Conservation (phyloP, 352 stramenopile species). For the Phytophthora capsici region DNA sequence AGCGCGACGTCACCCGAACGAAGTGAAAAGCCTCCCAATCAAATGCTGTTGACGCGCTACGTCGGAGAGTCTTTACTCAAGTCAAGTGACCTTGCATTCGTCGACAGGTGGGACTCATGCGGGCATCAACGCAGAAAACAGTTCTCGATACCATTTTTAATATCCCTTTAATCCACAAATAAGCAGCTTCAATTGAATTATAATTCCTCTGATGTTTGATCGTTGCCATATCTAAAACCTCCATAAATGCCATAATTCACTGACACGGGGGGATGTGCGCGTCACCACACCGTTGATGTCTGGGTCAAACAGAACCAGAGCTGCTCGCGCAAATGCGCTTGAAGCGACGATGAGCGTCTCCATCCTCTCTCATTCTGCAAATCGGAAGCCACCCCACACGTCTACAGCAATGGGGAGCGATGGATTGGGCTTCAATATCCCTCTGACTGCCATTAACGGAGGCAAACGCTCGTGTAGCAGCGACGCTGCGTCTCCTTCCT, state of each 20-base stretch:
- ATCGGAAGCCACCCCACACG: constrained; percentile 1
- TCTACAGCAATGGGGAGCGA: constrained; percentile 12
- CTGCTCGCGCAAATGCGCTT: constrained; percentile 14
- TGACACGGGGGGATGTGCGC: constrained; percentile 13
- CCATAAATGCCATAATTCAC: neutral
- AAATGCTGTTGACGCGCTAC: constrained; percentile 27
- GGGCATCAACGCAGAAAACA: no score
- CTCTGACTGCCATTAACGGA: constrained; percentile 24
- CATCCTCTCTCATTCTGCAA: constrained; percentile 27
- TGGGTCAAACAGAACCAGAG: constrained; percentile 9
- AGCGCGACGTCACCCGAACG: constrained; percentile 2
- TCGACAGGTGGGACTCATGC: constrained; percentile 18
- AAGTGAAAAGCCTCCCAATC: constrained; percentile 19
- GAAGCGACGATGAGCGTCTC: constrained; percentile 2
- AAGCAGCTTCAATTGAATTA: no score
- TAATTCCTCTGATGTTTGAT: no score
- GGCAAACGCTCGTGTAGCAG: constrained; percentile 9
- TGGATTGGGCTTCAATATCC: constrained; percentile 41
- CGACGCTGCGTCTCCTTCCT: constrained; percentile 13
- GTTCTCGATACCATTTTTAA: no score
- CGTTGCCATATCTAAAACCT: neutral
- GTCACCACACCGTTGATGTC: constrained; percentile 18
- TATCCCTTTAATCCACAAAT: no score
- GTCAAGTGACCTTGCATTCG: constrained; percentile 20
- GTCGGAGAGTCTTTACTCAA: constrained; percentile 12